A percentile compares a stretch with the other conserved stretches of the same genome.
Evolutionary conservation across 768 basidiomycete species (phyloP).

Genomic region (Mycena epipterygia): DNA sequence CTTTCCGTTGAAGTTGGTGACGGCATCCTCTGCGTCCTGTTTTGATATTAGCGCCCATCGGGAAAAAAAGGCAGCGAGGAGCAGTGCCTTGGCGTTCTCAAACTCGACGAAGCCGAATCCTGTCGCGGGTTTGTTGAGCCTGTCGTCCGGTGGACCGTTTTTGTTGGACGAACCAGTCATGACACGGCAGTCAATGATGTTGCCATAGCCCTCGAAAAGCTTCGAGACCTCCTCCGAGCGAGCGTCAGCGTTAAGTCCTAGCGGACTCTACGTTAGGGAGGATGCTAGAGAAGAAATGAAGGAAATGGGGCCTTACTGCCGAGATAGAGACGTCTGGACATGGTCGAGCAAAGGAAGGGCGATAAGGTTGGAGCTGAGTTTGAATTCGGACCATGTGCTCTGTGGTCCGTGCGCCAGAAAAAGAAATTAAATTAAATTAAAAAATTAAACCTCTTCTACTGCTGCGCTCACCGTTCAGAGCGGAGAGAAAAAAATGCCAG

Average conservation of each 20-base stretch:
- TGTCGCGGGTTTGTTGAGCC: constrained; percentile 48
- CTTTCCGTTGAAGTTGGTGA: constrained; percentile 89
- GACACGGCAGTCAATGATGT: constrained; percentile 91
- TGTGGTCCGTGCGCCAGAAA: constrained; percentile 39
- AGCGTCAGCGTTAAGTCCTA: constrained; percentile 87
- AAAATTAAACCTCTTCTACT: too few relatives aligned
- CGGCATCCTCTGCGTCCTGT: constrained; percentile 96
- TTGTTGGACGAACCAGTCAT: constrained; percentile 82
- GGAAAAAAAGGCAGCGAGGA: constrained; percentile 19
- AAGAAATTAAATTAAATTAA: too few relatives aligned
- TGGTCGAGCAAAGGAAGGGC: constrained; percentile 59
- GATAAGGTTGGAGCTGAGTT: constrained; percentile 54
- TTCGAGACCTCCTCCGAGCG: constrained; percentile 88
- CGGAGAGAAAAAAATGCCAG: too few relatives aligned
- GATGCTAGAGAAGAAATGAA: constrained; percentile 11
- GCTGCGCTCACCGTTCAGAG: too few relatives aligned
- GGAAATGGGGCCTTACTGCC: constrained; percentile 68
- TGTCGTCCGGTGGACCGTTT: constrained; percentile 31
- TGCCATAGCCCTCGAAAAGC: constrained; percentile 92
- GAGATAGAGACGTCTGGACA: constrained; percentile 90
- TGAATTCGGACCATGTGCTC: constrained; percentile 47
- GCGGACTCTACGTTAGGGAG: constrained; percentile 9
- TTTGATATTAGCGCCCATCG: constrained; percentile 26
- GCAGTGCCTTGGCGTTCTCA: constrained; percentile 79
- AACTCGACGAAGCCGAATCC: constrained; percentile 99